Percentiles rank a stretch among this genome's conserved stretches.
Evolutionary conservation across 306 rosid genomes (phyloP).

Genomic region (Ochetophila trinervis): DNA sequence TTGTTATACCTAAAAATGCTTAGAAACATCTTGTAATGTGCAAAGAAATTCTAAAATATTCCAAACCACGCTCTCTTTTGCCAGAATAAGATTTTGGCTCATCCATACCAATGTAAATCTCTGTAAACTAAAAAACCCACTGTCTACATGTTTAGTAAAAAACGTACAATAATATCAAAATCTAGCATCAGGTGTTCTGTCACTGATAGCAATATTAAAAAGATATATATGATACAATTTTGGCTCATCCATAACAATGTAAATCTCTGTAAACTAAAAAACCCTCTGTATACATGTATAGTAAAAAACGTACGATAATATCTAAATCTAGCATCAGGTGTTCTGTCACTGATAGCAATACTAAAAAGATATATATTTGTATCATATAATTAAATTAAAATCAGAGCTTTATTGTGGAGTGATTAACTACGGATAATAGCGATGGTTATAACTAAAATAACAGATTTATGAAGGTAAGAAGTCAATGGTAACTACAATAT

Average conservation of each 20-base stretch:
- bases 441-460: too few species aligned
- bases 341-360: not conserved
- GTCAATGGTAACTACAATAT: not conserved
- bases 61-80: not conserved
- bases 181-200: not conserved
- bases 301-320: not conserved
- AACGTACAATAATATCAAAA: not conserved
- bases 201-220: too few species aligned
- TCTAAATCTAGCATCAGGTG: not conserved
- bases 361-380: not conserved
- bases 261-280: not conserved
- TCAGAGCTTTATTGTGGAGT: constrained; percentile 3
- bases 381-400: constrained; percentile 12
- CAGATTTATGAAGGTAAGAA: not conserved
- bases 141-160: not conserved
- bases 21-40: too few species aligned
- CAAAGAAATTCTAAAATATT: not conserved
- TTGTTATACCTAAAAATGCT: too few species aligned
- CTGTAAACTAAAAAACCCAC: not conserved
- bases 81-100: not conserved
- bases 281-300: not conserved
- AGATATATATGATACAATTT: too few species aligned
- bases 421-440: too few species aligned
- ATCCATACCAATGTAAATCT: not conserved
- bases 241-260: not conserved